Evolutionary conservation across 208 protist species (phyloP).

Genomic region (Leishmania martiniquensis): DNA sequence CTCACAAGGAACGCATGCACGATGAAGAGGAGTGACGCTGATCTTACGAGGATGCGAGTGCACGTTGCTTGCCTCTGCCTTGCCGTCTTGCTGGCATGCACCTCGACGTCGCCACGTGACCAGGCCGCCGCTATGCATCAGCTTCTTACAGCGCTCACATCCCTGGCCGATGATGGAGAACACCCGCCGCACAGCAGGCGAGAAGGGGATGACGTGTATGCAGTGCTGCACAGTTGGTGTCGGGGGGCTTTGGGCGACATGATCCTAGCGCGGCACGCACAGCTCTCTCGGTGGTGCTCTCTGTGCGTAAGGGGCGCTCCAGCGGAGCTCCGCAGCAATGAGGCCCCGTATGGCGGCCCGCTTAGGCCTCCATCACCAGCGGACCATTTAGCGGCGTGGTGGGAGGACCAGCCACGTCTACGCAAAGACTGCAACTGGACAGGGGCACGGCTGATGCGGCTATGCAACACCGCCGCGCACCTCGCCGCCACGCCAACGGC

Average conservation of each 20-base stretch:
- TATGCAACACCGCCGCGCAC: conserved; percentile 5
- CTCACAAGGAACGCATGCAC: neutral
- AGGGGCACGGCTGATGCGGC: conserved; percentile 2
- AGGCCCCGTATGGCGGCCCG: neutral
- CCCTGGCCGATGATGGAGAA: neutral
- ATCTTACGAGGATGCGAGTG: neutral
- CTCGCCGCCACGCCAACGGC: neutral
- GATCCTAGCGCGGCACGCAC: conserved; percentile 4
- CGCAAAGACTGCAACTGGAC: conserved; percentile 1
- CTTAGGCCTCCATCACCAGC: conserved; percentile 1
- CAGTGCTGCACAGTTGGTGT: neutral
- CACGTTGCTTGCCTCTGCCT: conserved; percentile 1
- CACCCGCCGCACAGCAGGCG: neutral
- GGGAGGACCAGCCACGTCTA: neutral
- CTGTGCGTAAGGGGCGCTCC: neutral
- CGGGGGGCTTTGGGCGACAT: neutral
- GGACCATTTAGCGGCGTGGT: neutral
- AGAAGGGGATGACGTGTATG: neutral
- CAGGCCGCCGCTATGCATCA: neutral
- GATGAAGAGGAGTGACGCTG: neutral
- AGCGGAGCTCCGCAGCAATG: neutral
- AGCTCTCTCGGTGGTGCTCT: neutral
- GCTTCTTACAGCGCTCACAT: neutral
- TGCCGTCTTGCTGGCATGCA: neutral
- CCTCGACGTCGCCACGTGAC: neutral